A percentile compares a stretch with the other conserved stretches of the same genome.
Evolutionary conservation across 768 basidiomycete species (phyloP).

Genomic region (Tulasnella sp.): DNA sequence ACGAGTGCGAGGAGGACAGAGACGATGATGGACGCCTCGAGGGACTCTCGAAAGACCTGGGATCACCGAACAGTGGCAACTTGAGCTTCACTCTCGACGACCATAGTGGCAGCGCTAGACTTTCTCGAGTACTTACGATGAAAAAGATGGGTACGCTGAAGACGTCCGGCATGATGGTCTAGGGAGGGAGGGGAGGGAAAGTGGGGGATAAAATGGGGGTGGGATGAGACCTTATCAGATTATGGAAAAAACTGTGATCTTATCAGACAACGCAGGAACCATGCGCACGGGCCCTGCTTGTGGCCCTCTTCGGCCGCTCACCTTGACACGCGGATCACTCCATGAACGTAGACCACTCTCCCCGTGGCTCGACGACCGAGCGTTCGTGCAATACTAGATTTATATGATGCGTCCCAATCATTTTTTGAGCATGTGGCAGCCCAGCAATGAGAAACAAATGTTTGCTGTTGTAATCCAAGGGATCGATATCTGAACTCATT

Average conservation of each 20-base stretch:
- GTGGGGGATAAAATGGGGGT: background rate
- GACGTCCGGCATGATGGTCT: slow-evolving; percentile 30
- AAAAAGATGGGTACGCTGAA: slow-evolving; percentile 93
- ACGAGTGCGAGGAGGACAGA: slow-evolving; percentile 84
- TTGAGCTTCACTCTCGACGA: background rate
- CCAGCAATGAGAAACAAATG: no score
- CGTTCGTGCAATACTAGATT: no score
- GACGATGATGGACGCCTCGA: slow-evolving; percentile 84
- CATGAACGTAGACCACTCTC: no score
- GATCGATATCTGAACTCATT: no score
- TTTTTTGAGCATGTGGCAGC: no score
- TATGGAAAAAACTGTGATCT: background rate
- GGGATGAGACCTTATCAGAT: background rate
- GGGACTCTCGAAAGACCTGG: slow-evolving; percentile 72
- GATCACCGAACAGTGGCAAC: no score
- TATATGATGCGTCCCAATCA: no score
- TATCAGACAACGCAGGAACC: background rate
- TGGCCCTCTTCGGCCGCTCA: no score
- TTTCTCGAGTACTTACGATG: slow-evolving; percentile 37
- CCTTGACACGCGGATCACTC: no score
- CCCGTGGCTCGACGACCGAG: no score
- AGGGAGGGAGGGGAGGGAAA: slow-evolving; percentile 14
- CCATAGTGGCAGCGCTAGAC: background rate
- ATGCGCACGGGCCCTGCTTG: no score
- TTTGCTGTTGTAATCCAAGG: no score